These are phyloP conservation scores for peach (Prunus persica) DNA, from an alignment of 306 rosid genomes.

Conservation along the genomic window DNA sequence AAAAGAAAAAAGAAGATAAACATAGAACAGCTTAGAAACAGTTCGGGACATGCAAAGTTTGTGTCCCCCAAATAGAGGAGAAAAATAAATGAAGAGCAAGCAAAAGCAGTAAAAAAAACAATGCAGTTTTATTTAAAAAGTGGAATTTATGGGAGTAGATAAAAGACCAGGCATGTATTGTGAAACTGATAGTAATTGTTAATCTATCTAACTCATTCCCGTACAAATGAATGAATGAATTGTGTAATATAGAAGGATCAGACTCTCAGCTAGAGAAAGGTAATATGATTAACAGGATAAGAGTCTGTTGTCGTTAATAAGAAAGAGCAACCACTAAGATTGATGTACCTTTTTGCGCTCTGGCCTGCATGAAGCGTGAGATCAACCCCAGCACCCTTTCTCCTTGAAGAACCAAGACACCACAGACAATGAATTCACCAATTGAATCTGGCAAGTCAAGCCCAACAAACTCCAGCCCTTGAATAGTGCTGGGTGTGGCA, in stretches of 20 bases:
- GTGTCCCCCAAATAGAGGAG: background rate
- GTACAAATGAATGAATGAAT: background rate
- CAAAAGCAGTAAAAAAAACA: background rate
- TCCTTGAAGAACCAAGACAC: constrained; percentile 87
- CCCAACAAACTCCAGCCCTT: constrained; percentile 91
- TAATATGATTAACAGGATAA: background rate
- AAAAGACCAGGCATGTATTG: background rate
- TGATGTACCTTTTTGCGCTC: constrained; percentile 64
- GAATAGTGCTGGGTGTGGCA: constrained; percentile 67
- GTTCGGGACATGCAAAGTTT: constrained; percentile 1
- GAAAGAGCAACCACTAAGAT: background rate
- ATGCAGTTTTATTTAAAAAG: background rate
- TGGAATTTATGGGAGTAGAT: background rate
- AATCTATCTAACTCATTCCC: background rate
- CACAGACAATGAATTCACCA: constrained; percentile 81
- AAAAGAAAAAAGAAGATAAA: constrained; percentile 22
- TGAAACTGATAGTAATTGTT: background rate
- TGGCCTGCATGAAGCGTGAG: constrained; percentile 93
- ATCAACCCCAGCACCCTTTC: constrained; percentile 71
- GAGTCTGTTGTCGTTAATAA: background rate
- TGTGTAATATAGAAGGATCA: background rate
- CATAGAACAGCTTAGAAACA: background rate
- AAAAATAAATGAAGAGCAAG: constrained; percentile 3
- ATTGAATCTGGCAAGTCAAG: constrained; percentile 96
- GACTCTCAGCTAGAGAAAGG: background rate